Percentiles rank a stretch among this genome's conserved stretches.
phyloP scores from a whole-genome alignment of 108 stramenopile species.

The Skeletonema grethae region DNA sequence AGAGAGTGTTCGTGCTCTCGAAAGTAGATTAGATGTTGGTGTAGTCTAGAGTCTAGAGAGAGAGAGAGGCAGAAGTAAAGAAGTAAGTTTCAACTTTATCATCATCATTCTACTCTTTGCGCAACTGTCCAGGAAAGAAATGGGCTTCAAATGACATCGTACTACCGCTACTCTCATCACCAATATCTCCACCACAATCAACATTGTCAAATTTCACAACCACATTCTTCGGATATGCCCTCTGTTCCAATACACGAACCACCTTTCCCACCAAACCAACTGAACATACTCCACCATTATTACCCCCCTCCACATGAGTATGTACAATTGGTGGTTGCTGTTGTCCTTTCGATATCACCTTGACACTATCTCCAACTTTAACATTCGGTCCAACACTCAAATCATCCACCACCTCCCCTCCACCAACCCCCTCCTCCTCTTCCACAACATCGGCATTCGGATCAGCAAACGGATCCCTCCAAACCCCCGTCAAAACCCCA shows the following conservation, averaged over 20 bases:
- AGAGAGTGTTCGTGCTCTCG: too few relatives aligned
- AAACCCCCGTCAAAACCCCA: slow-evolving; percentile 24
- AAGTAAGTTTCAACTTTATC: too few relatives aligned
- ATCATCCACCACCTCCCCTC: slow-evolving; percentile 8
- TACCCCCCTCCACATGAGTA: slow-evolving; percentile 33
- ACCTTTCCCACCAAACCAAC: slow-evolving; percentile 49
- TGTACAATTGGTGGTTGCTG: slow-evolving; percentile 24
- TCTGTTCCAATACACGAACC: slow-evolving; percentile 21
- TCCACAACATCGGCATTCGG: slow-evolving; percentile 8
- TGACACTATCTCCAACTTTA: slow-evolving; percentile 17
- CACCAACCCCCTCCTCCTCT: slow-evolving; percentile 1
- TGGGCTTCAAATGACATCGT: slow-evolving; percentile 35
- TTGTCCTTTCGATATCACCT: slow-evolving; percentile 15
- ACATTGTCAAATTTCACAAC: slow-evolving; percentile 41
- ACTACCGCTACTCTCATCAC: slow-evolving; percentile 14
- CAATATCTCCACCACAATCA: slow-evolving; percentile 6
- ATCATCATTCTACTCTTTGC: slow-evolving; percentile 13
- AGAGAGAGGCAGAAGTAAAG: too few relatives aligned
- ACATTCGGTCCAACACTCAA: slow-evolving; percentile 2
- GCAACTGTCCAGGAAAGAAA: slow-evolving; percentile 39
- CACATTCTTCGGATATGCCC: slow-evolving; percentile 42
- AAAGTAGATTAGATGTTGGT: too few relatives aligned
- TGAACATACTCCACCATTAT: slow-evolving; percentile 28
- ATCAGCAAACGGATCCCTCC: slow-evolving; percentile 44
- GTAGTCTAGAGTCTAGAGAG: too few relatives aligned